Evolutionary conservation across 805 yeast species (phyloP).

Genomic region (Cyberlindnera saturnus): DNA sequence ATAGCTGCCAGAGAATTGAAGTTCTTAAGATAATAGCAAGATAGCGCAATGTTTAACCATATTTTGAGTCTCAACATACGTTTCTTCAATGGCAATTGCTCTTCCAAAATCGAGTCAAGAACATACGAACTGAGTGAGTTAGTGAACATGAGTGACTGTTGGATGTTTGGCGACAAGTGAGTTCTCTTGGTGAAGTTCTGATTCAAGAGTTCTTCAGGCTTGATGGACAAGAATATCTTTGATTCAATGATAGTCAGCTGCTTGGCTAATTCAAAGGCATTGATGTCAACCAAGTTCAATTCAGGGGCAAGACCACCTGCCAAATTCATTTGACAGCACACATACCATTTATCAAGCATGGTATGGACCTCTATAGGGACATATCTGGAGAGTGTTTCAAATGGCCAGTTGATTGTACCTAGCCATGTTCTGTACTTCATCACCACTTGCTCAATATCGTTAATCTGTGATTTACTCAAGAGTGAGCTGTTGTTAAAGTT

Average conservation of each 20-base stretch:
- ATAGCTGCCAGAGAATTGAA: slow-evolving; percentile 77
- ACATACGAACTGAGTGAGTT: slow-evolving; percentile 69
- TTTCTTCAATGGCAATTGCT: slow-evolving; percentile 38
- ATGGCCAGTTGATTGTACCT: slow-evolving; percentile 19
- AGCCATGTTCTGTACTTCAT: slow-evolving; percentile 48
- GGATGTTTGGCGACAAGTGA: slow-evolving; percentile 57
- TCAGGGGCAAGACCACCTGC: slow-evolving; percentile 6
- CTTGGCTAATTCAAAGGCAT: slow-evolving; percentile 70
- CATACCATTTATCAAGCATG: slow-evolving; percentile 45
- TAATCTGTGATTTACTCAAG: slow-evolving; percentile 23
- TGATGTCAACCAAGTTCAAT: slow-evolving; percentile 34
- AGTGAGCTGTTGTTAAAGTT: slow-evolving; percentile 19
- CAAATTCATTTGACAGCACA: slow-evolving; percentile 40
- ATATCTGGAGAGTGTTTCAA: slow-evolving; percentile 13
- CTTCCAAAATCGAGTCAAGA: slow-evolving; percentile 58
- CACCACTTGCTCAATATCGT: slow-evolving; percentile 40
- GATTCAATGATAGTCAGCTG: slow-evolving; percentile 72
- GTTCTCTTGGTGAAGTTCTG: slow-evolving; percentile 55
- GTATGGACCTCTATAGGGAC: slow-evolving; percentile 18
- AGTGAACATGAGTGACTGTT: slow-evolving; percentile 58
- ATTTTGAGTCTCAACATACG: slow-evolving; percentile 52
- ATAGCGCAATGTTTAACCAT: slow-evolving; percentile 71
- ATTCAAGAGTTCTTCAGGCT: slow-evolving; percentile 60
- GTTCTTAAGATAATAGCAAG: slow-evolving; percentile 67
- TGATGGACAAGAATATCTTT: slow-evolving; percentile 54